A percentile compares a stretch with the other conserved stretches of the same genome.
phyloP scores from a whole-genome alignment of 1,284 basidiomycete genomes.

The Boletus sp. region DNA sequence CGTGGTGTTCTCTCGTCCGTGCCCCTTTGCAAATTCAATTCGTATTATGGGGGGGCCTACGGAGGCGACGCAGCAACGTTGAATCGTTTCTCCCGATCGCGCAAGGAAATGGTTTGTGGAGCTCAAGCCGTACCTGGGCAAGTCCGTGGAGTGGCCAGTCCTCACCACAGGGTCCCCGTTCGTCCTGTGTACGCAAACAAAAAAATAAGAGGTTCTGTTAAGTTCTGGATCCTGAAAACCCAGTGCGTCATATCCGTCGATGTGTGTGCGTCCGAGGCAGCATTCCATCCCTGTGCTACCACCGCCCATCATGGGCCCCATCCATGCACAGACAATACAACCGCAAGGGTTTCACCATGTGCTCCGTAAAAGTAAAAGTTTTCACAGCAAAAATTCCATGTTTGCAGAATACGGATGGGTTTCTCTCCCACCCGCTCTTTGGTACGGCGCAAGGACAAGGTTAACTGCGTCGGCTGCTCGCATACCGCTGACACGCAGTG shows the following conservation, averaged over 20 bases:
- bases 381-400: conserved; percentile 4
- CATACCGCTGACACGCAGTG: not conserved
- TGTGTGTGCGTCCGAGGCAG: conserved; percentile 8
- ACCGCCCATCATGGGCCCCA: not conserved
- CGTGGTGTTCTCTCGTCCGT: conserved; percentile 27
- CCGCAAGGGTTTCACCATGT: conserved; percentile 8
- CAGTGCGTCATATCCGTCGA: conserved; percentile 23
- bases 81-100: conserved; percentile 13
- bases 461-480: not conserved
- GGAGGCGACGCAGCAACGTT: conserved; percentile 23
- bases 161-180: conserved; percentile 22
- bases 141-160: conserved; percentile 23
- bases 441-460: not conserved
- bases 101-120: conserved; percentile 20
- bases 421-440: not conserved
- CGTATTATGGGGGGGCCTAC: conserved; percentile 13
- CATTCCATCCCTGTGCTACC: conserved; percentile 14
- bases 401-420: not conserved
- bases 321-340: not conserved
- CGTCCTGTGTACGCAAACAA: not conserved
- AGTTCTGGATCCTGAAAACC: conserved; percentile 2
- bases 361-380: not conserved
- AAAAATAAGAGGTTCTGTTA: not conserved
- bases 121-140: conserved; percentile 11
- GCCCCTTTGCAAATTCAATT: conserved; percentile 26